phyloP scores from a whole-genome alignment of 306 rosid genomes.

The Castanea mollissima region DNA sequence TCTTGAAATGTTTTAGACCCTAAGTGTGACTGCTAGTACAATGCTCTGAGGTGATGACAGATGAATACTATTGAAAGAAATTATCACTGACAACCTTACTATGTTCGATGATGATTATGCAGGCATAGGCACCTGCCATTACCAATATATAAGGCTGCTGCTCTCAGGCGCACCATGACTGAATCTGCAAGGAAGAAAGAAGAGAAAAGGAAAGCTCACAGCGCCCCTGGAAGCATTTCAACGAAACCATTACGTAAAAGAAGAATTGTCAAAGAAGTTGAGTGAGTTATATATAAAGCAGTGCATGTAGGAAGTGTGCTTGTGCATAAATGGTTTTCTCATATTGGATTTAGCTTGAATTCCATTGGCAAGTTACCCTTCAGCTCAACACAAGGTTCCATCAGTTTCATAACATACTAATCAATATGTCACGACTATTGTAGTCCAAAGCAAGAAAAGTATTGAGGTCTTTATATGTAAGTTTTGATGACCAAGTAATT shows the following conservation, averaged over 20 bases:
- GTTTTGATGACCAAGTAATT: neutral
- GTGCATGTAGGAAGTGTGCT: neutral
- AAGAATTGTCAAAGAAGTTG: conserved; percentile 69
- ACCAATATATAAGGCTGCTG: conserved; percentile 69
- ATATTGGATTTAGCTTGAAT: neutral
- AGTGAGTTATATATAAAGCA: conserved; percentile 26
- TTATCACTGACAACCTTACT: neutral
- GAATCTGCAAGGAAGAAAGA: conserved; percentile 65
- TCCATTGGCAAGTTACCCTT: neutral
- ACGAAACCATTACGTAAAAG: conserved; percentile 51
- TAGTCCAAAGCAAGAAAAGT: neutral
- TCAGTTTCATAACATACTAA: neutral
- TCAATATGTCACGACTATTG: neutral
- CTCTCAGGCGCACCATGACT: conserved; percentile 45
- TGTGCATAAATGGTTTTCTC: neutral
- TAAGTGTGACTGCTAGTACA: neutral
- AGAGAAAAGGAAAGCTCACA: conserved; percentile 80
- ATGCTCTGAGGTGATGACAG: neutral
- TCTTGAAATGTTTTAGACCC: neutral
- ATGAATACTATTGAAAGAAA: neutral
- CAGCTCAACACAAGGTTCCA: neutral
- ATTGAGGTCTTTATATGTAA: neutral
- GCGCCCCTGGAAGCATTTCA: conserved; percentile 71
- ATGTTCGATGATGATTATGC: conserved; percentile 18
- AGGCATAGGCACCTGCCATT: conserved; percentile 80